phyloP scores from a whole-genome alignment of 148 eudicot genomes.

The Arbutus unedo region DNA sequence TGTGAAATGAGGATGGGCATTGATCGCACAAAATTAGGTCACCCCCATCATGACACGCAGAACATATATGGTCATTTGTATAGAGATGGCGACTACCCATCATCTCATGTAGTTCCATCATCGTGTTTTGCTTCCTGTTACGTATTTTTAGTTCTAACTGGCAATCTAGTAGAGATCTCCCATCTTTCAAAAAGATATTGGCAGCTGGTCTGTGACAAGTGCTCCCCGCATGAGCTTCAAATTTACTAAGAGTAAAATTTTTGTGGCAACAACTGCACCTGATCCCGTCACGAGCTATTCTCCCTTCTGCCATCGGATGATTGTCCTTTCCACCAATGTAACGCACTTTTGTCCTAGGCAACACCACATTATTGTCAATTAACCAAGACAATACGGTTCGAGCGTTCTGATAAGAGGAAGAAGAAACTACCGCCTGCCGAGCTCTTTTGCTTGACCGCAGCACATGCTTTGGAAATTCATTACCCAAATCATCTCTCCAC shows the following conservation, averaged over 20 bases:
- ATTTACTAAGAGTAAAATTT: slow-evolving; percentile 48
- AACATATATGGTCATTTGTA: slow-evolving; percentile 72
- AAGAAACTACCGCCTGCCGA: slow-evolving; percentile 27
- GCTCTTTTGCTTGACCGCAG: slow-evolving; percentile 64
- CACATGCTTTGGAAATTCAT: slow-evolving; percentile 26
- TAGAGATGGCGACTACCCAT: slow-evolving; percentile 24
- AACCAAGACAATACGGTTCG: slow-evolving; percentile 71
- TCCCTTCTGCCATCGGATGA: slow-evolving; percentile 43
- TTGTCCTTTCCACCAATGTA: slow-evolving; percentile 32
- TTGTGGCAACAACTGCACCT: slow-evolving; percentile 69
- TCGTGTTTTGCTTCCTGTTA: slow-evolving; percentile 12
- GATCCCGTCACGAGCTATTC: slow-evolving; percentile 64
- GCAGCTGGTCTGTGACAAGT: slow-evolving; percentile 48
- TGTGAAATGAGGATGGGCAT: slow-evolving; percentile 91
- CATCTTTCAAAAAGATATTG: slow-evolving; percentile 71
- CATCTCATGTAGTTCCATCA: slow-evolving; percentile 22
- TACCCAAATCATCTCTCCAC: slow-evolving; percentile 21
- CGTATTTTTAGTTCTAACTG: slow-evolving; percentile 51
- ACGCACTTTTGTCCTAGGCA: slow-evolving; percentile 58
- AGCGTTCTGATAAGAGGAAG: slow-evolving; percentile 42
- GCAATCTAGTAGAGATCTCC: slow-evolving; percentile 69
- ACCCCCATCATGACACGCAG: slow-evolving; percentile 83
- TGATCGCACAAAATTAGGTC: slow-evolving; percentile 70
- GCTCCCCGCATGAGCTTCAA: slow-evolving; percentile 83
- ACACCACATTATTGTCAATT: slow-evolving; percentile 61